Evolutionary conservation across 1,139 yeast genomes (phyloP).

Genomic region (Nakaseomyces sp.): DNA sequence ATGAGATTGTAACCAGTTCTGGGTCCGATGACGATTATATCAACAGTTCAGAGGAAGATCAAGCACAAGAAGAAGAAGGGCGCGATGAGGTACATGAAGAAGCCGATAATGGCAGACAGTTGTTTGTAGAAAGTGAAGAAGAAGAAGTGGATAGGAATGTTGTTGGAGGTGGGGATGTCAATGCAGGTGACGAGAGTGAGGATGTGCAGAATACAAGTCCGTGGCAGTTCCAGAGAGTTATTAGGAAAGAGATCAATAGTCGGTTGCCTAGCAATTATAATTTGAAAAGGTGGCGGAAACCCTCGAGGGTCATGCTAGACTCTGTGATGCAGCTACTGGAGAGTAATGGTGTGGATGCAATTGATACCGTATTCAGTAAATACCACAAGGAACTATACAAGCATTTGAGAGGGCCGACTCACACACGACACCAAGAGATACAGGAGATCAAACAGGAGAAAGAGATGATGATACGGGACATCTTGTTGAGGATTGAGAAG

Average conservation of each 20-base stretch:
- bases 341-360: slow-evolving; percentile 18
- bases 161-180: background rate
- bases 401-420: slow-evolving; percentile 11
- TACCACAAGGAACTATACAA: slow-evolving; percentile 17
- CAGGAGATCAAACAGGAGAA: slow-evolving; percentile 16
- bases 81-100: background rate
- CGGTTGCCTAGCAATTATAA: slow-evolving; percentile 19
- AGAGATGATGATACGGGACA: slow-evolving; percentile 19
- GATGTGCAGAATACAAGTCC: slow-evolving; percentile 9
- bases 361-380: slow-evolving; percentile 19
- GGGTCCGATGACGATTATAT: slow-evolving; percentile 2
- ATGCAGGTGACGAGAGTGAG: background rate
- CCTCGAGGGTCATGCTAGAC: slow-evolving; percentile 15
- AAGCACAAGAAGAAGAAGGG: background rate
- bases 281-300: slow-evolving; percentile 21
- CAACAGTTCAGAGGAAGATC: background rate
- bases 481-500: slow-evolving; percentile 19
- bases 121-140: background rate
- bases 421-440: slow-evolving; percentile 9
- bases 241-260: slow-evolving; percentile 18
- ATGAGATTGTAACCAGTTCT: slow-evolving; percentile 6
- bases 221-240: slow-evolving; percentile 24
- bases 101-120: background rate
- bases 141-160: no score
- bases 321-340: slow-evolving; percentile 22